Conservation (phyloP, 139 green algal genomes). For the Volvox africanus region DNA sequence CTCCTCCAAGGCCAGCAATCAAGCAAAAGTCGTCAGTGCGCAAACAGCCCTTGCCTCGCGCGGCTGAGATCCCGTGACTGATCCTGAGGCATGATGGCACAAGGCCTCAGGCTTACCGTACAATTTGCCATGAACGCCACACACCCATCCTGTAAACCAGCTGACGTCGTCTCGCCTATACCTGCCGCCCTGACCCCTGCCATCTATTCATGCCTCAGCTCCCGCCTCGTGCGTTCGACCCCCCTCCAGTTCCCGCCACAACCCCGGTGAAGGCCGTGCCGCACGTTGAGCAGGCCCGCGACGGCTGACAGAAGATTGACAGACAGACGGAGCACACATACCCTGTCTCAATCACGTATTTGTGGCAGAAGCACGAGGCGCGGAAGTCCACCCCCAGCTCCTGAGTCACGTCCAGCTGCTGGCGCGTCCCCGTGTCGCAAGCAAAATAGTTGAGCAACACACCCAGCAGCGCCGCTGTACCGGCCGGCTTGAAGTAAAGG, state of each 20-base stretch:
- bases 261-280: conserved; percentile 6
- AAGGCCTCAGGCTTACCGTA: no score
- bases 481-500: conserved; percentile 62
- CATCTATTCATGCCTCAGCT: no score
- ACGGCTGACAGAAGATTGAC: conserved; percentile 85
- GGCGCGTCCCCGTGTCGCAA: conserved; percentile 61
- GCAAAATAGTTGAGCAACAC: conserved; percentile 64
- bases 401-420: conserved; percentile 61
- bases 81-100: no score
- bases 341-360: conserved; percentile 77
- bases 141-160: no score
- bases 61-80: no score
- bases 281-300: conserved; percentile 29
- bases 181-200: no score
- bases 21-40: no score
- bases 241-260: not conserved
- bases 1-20: no score
- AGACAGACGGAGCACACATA: conserved; percentile 92
- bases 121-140: no score
- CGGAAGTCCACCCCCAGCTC: conserved; percentile 81
- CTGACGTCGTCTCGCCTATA: no score
- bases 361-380: conserved; percentile 89
- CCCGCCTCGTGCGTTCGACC: no score
- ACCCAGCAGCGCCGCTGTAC: conserved; percentile 62
- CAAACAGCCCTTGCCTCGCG: no score